Percentiles rank a stretch among this genome's conserved stretches.
These are phyloP conservation scores for Citrus sinensis DNA, from an alignment of 345 rosid genomes.

Conservation along the genomic window DNA sequence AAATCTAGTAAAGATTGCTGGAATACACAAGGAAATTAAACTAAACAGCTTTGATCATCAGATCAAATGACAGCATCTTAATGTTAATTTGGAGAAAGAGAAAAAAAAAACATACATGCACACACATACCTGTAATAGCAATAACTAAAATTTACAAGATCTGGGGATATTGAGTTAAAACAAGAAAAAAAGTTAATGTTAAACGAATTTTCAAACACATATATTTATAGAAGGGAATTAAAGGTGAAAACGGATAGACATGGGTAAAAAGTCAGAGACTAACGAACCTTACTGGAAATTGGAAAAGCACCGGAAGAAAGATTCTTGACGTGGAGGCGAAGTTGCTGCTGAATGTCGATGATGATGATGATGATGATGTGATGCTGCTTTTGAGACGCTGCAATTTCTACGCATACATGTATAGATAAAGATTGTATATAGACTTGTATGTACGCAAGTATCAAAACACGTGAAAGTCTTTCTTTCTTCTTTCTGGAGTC, in stretches of 20 bases:
- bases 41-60: background rate
- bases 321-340: background rate
- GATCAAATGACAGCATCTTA: background rate
- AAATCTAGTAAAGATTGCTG: background rate
- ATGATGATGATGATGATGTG: too few relatives aligned
- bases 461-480: background rate
- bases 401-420: background rate
- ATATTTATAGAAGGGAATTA: background rate
- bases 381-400: background rate
- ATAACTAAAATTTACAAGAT: too few relatives aligned
- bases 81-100: too few relatives aligned
- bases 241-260: too few relatives aligned
- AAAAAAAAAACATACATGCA: too few relatives aligned
- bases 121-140: background rate
- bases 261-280: background rate
- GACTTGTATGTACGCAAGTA: background rate
- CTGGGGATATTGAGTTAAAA: background rate
- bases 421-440: too few relatives aligned
- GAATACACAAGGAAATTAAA: background rate
- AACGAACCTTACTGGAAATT: background rate
- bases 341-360: background rate
- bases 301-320: background rate
- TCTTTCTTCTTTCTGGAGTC: constrained; percentile 8
- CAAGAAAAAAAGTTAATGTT: background rate
- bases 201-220: background rate